A percentile compares a stretch with the other conserved stretches of the same genome.
These are phyloP conservation scores for Nicotiana knightiana DNA, from an alignment of 257 asterid species.

Conservation along the genomic window DNA sequence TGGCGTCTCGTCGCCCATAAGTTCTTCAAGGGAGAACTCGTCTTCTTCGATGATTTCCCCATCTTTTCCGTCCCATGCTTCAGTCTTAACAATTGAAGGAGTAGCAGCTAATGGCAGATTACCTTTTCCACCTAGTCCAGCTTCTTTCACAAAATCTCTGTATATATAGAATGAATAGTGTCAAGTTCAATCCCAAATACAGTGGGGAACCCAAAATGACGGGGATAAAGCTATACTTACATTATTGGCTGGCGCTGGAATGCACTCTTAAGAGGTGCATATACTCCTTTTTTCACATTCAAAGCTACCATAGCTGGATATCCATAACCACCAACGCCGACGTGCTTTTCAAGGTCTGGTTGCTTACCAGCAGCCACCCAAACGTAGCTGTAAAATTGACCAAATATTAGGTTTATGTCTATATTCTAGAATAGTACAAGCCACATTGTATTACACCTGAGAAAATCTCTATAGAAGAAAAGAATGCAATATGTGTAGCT, in stretches of 20 bases:
- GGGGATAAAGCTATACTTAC: conserved; percentile 30
- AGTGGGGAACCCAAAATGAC: neutral
- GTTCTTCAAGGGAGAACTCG: conserved; percentile 91
- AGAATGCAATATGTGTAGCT: neutral
- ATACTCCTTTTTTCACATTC: conserved; percentile 75
- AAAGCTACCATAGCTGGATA: conserved; percentile 92
- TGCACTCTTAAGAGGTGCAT: conserved; percentile 80
- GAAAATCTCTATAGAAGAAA: neutral
- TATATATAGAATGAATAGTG: neutral
- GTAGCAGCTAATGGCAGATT: conserved; percentile 48
- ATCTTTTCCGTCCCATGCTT: conserved; percentile 92
- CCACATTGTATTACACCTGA: neutral
- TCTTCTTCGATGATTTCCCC: conserved; percentile 87
- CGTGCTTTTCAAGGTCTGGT: conserved; percentile 75
- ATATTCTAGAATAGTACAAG: neutral
- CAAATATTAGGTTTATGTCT: neutral
- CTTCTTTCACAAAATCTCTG: conserved; percentile 85
- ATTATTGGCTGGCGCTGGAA: conserved; percentile 58
- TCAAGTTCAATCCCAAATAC: neutral
- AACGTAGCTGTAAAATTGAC: conserved; percentile 52
- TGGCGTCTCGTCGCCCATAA: conserved; percentile 64
- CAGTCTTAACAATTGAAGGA: conserved; percentile 55
- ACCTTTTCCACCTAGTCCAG: conserved; percentile 87
- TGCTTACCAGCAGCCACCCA: conserved; percentile 96
- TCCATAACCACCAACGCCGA: conserved; percentile 95